phyloP scores from a whole-genome alignment of 768 basidiomycete genomes.

The Suillus fuscotomentosus region DNA sequence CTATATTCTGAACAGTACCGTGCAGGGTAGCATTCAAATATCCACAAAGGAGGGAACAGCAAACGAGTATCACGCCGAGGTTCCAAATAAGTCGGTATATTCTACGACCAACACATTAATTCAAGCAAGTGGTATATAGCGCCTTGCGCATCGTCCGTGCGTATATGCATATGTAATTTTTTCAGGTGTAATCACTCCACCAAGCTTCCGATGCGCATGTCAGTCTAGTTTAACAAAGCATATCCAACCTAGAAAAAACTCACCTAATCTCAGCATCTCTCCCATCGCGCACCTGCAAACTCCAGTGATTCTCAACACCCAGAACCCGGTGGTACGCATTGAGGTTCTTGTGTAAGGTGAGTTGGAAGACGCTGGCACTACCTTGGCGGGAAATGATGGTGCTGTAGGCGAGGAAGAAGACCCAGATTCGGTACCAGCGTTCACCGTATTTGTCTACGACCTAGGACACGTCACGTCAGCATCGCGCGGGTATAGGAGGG shows the following conservation, averaged over 20 bases:
- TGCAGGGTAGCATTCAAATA: background rate
- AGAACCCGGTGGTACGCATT: slow-evolving; percentile 93
- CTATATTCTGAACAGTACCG: background rate
- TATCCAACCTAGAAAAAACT: background rate
- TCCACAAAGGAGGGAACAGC: background rate
- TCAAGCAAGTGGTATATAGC: slow-evolving; percentile 2
- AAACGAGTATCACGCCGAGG: background rate
- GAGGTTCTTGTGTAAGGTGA: slow-evolving; percentile 97
- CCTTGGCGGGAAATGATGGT: slow-evolving; percentile 89
- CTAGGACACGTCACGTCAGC: slow-evolving; percentile 16
- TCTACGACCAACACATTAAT: background rate
- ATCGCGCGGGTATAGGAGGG: background rate
- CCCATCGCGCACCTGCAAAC: slow-evolving; percentile 57
- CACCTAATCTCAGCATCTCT: slow-evolving; percentile 12
- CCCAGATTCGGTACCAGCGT: slow-evolving; percentile 90
- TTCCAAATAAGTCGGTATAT: background rate
- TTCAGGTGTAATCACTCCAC: background rate
- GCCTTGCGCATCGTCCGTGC: background rate
- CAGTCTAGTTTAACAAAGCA: background rate
- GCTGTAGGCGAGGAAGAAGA: slow-evolving; percentile 93
- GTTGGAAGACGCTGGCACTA: slow-evolving; percentile 90
- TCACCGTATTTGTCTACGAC: background rate
- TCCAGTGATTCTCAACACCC: slow-evolving; percentile 79
- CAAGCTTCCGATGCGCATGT: background rate
- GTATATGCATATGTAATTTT: background rate